These are phyloP conservation scores for Brassica nigra DNA, from an alignment of 345 rosid species.

Conservation along the genomic window DNA sequence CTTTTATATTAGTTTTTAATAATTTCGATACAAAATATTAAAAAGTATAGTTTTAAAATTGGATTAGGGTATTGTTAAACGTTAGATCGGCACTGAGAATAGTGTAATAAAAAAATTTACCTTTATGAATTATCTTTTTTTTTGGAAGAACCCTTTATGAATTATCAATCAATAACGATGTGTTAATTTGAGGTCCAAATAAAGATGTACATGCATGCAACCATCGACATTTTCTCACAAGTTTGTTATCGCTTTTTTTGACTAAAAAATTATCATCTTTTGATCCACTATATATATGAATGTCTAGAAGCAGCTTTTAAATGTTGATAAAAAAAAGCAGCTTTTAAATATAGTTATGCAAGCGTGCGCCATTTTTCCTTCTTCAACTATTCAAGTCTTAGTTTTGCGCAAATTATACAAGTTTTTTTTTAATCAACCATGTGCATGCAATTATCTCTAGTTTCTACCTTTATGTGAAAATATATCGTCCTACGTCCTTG, in stretches of 20 bases:
- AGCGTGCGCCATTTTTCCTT: constrained; percentile 1
- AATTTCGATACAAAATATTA: too few species aligned
- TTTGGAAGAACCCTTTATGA: not conserved
- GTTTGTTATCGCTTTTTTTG: constrained; percentile 7
- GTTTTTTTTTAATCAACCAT: not conserved
- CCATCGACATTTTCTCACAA: not conserved
- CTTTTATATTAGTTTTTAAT: too few species aligned
- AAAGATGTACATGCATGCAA: constrained; percentile 21
- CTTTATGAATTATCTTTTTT: too few species aligned
- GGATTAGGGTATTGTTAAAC: too few species aligned
- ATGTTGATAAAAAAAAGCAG: not conserved
- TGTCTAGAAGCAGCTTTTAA: not conserved
- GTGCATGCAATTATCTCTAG: not conserved
- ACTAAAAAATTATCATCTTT: not conserved
- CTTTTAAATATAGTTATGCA: not conserved
- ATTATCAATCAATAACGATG: not conserved
- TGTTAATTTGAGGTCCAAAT: not conserved
- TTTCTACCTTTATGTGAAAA: not conserved
- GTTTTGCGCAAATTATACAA: not conserved
- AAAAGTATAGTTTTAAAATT: too few species aligned
- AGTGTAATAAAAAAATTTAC: not conserved
- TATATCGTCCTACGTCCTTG: not conserved
- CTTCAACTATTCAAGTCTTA: not conserved
- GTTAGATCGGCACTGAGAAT: too few species aligned
- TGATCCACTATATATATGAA: not conserved